These are phyloP conservation scores for Micractinium conductrix DNA, from an alignment of 139 green algal genomes.

Conservation along the genomic window DNA sequence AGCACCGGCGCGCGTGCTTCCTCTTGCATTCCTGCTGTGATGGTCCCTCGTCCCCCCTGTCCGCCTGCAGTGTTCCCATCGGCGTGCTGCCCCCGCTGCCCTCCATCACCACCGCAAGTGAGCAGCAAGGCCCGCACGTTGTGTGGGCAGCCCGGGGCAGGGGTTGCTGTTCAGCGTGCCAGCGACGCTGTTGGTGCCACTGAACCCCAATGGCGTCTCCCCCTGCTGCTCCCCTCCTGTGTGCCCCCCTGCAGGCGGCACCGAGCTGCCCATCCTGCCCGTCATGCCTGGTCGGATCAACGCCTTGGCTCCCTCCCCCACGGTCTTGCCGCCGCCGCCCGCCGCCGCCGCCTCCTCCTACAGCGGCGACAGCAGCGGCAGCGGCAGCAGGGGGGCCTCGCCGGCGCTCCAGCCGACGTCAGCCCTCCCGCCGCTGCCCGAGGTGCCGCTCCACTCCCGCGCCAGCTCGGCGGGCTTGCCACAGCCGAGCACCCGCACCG, in stretches of 20 bases:
- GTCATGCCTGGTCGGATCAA: constrained; percentile 35
- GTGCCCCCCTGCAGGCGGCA: neutral
- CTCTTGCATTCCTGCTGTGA: neutral
- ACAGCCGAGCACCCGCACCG: neutral
- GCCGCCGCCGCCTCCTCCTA: neutral
- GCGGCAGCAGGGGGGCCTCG: neutral
- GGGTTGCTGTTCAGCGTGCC: no score
- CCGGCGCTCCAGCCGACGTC: neutral
- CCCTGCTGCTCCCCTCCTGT: neutral
- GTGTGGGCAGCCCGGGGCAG: no score
- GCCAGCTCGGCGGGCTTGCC: neutral
- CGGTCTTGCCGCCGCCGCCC: neutral
- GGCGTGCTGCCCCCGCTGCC: constrained; percentile 22
- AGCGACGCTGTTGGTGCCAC: no score
- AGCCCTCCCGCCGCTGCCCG: neutral
- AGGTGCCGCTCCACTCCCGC: neutral
- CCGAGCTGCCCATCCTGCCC: constrained; percentile 36
- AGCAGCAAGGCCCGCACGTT: no score
- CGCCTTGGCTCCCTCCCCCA: neutral
- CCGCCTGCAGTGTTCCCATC: constrained; percentile 14
- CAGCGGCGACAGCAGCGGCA: constrained; percentile 11
- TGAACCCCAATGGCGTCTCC: no score
- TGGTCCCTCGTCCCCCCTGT: no score
- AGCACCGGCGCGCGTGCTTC: no score
- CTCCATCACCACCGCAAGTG: constrained; percentile 32